phyloP scores from a whole-genome alignment of 345 rosid species.

The Acer campestre region DNA sequence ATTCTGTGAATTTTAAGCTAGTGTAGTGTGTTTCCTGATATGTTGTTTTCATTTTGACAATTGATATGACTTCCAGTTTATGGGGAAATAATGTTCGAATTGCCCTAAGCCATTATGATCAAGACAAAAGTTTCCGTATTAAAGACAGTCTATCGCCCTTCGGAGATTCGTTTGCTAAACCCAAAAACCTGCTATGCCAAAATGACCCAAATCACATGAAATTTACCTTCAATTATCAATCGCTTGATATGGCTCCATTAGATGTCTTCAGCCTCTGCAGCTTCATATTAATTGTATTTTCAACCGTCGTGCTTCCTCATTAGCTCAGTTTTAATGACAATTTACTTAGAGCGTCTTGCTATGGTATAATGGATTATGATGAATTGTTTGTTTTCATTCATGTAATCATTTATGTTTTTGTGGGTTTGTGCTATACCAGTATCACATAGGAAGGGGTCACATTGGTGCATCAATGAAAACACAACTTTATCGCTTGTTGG shows the following conservation, averaged over 20 bases:
- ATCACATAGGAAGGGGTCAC: constrained; percentile 90
- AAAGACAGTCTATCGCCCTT: no score
- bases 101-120: no score
- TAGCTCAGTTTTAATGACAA: not conserved
- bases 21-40: no score
- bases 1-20: no score
- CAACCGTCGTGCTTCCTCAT: no score
- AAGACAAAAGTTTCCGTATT: no score
- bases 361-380: not conserved
- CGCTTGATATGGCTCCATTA: not conserved
- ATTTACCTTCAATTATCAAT: not conserved
- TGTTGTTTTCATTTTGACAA: no score
- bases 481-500: constrained; percentile 66
- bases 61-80: no score
- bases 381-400: not conserved
- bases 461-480: constrained; percentile 76
- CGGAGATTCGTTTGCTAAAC: no score
- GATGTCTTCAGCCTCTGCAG: not conserved
- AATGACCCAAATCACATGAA: no score
- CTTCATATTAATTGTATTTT: not conserved
- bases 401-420: constrained; percentile 9
- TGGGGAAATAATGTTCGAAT: no score
- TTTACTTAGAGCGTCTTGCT: not conserved
- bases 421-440: constrained; percentile 43
- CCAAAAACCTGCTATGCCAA: no score